Evolutionary conservation across 768 basidiomycete genomes (phyloP).

Genomic region (Wakefieldia striispora): DNA sequence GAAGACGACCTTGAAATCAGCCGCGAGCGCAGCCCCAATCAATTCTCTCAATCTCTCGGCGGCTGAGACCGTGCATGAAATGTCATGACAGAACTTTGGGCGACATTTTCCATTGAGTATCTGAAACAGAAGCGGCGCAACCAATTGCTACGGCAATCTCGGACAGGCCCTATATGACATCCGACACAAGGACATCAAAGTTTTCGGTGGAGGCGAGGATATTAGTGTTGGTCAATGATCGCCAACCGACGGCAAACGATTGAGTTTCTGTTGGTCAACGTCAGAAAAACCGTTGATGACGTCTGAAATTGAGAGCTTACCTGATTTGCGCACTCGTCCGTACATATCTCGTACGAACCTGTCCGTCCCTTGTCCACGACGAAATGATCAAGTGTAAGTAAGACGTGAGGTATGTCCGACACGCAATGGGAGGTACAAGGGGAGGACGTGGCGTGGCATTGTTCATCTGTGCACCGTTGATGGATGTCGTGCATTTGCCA

Average conservation of each 20-base stretch:
- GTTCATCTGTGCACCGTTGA: no score
- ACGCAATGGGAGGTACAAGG: no score
- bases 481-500: no score
- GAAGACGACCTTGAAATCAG: conserved; percentile 9
- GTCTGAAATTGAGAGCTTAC: no score
- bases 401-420: no score
- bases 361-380: no score
- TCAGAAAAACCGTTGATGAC: background rate
- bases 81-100: conserved; percentile 1
- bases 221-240: conserved; percentile 11
- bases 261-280: conserved; percentile 5
- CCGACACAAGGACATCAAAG: background rate
- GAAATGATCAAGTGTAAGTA: no score
- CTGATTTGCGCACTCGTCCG: no score
- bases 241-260: conserved; percentile 10
- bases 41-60: conserved; percentile 6
- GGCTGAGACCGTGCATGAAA: conserved; percentile 1
- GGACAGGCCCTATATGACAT: background rate
- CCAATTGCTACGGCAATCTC: conserved; percentile 9
- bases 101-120: background rate
- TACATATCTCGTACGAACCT: no score
- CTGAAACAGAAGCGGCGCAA: background rate
- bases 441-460: no score
- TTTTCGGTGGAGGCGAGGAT: background rate
- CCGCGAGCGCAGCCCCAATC: conserved; percentile 5